Percentiles rank a stretch among this genome's conserved stretches.
Conservation (phyloP, 2,329 filamentous ascomycete genomes). For the Monosporascus sp. region DNA sequence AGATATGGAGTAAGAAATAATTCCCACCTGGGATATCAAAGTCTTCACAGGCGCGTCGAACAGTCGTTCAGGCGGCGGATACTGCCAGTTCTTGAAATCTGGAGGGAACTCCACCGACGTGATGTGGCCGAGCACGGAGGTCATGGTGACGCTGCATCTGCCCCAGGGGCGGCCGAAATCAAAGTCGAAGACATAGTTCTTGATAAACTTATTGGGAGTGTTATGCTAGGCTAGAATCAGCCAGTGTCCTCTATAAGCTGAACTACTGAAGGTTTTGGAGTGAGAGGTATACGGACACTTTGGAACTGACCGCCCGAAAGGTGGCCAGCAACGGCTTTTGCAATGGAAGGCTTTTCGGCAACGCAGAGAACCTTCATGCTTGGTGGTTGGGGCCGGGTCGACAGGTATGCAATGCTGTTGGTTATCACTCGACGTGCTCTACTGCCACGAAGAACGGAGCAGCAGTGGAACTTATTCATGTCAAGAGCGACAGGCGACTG, state of each 20-base stretch:
- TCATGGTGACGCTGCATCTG: conserved; percentile 83
- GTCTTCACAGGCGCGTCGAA: conserved; percentile 77
- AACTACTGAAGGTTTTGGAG: conserved; percentile 1
- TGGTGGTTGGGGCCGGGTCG: conserved; percentile 11
- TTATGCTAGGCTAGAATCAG: conserved; percentile 47
- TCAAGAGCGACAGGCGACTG: not conserved
- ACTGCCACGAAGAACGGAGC: conserved; percentile 3
- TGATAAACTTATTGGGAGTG: conserved; percentile 73
- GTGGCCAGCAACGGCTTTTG: conserved; percentile 88
- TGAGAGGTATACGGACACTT: conserved; percentile 51
- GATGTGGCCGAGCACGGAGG: conserved; percentile 84
- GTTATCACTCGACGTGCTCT: conserved; percentile 11
- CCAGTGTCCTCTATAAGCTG: not conserved
- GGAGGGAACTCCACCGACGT: conserved; percentile 72
- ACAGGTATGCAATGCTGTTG: not conserved
- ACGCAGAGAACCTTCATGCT: conserved; percentile 63
- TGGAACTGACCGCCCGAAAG: conserved; percentile 71
- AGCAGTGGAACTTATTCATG: not conserved
- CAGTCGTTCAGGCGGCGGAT: conserved; percentile 71
- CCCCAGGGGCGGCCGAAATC: conserved; percentile 80
- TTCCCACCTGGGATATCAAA: conserved; percentile 58
- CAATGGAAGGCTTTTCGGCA: conserved; percentile 88
- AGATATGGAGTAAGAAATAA: not conserved
- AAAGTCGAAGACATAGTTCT: conserved; percentile 91
- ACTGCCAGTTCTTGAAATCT: conserved; percentile 73